Evolutionary conservation across 2,329 filamentous ascomycete genomes (phyloP).

Genomic region (Cadophora gregata): DNA sequence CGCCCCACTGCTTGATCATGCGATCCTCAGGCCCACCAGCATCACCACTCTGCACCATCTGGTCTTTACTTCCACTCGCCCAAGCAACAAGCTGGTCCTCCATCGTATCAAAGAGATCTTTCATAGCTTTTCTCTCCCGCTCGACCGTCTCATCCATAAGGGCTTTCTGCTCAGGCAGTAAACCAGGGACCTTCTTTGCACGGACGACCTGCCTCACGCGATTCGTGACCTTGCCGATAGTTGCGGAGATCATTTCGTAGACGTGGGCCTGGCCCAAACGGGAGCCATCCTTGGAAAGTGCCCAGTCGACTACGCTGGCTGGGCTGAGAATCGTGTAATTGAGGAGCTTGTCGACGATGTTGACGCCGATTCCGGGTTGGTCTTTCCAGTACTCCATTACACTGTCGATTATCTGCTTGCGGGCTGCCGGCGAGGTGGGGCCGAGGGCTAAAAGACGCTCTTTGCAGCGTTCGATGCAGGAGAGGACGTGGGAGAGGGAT

Average conservation of each 20-base stretch:
- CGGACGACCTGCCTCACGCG: constrained; percentile 81
- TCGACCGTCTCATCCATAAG: constrained; percentile 67
- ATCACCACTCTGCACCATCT: constrained; percentile 72
- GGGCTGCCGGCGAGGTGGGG: constrained; percentile 73
- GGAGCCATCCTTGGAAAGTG: constrained; percentile 68
- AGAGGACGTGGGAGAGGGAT: constrained; percentile 93
- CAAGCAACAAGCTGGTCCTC: constrained; percentile 78
- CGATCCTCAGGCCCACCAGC: constrained; percentile 59
- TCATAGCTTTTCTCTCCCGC: constrained; percentile 75
- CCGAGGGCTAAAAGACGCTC: constrained; percentile 84
- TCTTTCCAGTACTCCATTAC: constrained; percentile 94
- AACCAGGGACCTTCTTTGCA: constrained; percentile 62
- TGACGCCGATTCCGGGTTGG: constrained; percentile 89
- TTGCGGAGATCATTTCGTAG: constrained; percentile 89
- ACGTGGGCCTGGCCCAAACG: constrained; percentile 74
- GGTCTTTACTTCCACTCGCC: constrained; percentile 75
- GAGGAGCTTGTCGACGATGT: constrained; percentile 93
- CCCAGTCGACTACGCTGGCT: constrained; percentile 87
- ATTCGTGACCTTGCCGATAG: constrained; percentile 87
- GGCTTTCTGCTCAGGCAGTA: constrained; percentile 54
- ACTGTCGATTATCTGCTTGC: constrained; percentile 86
- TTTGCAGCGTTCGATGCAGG: constrained; percentile 94
- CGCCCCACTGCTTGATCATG: constrained; percentile 79
- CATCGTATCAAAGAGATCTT: constrained; percentile 79
- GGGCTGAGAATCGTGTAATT: constrained; percentile 96